Evolutionary conservation across 2,329 filamentous ascomycete species (phyloP).

Genomic region (Dothideomycetes sp.): DNA sequence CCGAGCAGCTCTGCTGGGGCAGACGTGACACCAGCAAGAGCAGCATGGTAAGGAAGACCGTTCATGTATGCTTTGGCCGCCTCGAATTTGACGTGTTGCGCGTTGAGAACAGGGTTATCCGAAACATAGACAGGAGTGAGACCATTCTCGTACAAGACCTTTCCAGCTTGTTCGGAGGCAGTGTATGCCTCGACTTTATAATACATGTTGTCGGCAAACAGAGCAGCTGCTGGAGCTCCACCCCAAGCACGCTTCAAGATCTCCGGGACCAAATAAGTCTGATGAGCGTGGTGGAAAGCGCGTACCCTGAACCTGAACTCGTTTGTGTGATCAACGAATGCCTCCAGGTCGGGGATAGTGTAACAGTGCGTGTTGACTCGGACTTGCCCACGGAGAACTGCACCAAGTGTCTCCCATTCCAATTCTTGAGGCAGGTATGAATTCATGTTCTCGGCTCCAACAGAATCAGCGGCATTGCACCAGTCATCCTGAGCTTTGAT

Average conservation of each 20-base stretch:
- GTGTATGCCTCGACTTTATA: constrained; percentile 59
- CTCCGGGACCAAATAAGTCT: constrained; percentile 56
- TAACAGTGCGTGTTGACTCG: constrained; percentile 64
- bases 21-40: constrained; percentile 28
- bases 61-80: constrained; percentile 33
- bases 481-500: constrained; percentile 56
- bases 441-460: constrained; percentile 40
- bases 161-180: constrained; percentile 55
- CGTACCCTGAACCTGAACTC: constrained; percentile 58
- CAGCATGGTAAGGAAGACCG: constrained; percentile 29
- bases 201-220: constrained; percentile 63
- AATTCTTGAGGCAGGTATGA: constrained; percentile 52
- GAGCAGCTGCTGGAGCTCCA: constrained; percentile 33
- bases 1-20: constrained; percentile 29
- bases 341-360: constrained; percentile 56
- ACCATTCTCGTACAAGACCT: constrained; percentile 52
- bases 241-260: constrained; percentile 32
- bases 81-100: constrained; percentile 57
- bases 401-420: constrained; percentile 51
- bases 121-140: constrained; percentile 59
- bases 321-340: constrained; percentile 58
- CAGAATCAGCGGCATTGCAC: constrained; percentile 45
- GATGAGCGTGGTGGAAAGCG: constrained; percentile 60
- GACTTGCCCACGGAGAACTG: constrained; percentile 55
- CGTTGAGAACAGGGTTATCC: constrained; percentile 60